Evolutionary conservation across 495 filamentous ascomycete species (phyloP), one percentile per base, ranked within the genome.

Genomic region (Trichoderma parareesei): DNA sequence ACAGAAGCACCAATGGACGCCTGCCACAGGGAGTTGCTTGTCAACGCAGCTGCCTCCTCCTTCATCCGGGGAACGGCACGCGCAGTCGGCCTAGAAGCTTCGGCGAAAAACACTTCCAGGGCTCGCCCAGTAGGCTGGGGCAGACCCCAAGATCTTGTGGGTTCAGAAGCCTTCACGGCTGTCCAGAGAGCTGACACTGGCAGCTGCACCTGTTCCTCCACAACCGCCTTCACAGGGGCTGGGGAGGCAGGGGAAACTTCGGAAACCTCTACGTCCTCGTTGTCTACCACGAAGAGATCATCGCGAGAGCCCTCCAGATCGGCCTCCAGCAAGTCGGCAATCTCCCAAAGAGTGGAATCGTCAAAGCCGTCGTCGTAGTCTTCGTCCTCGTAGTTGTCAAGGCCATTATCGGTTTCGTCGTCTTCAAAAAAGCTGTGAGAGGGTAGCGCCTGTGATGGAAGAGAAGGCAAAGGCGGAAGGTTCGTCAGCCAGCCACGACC

Each of bases 291-390:
- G 33, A 57, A 57, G 33, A 57, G 53, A 9, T 33, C 33, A 13
- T 57, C 53, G 8, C 53, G 53, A 14, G 53, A 57, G 20, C 14
- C 11, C 9, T 57, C 53, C 53, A 44, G 68, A 38, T 77, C 75
- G 16, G 78, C 70, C 64, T 80, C 76, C 7, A 84, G 73, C 5
- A 85, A 70, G 67, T 74, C 82, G 66, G 82, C 81, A 72, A 85
- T 85, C 68, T 84, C 81, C 81, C 81, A 84, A 38, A 85, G 74
- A 0, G 81, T 84, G 16, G 72, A 76, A 67, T 85, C 82, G 65
- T 85, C 82, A 55, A 85, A 84, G 27, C 73, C 77, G 46, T 82
- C 79, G 61, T 83, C 81, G 60, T 76, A 75, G 4, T 73, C 77
- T 7, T 78, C 74, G 40, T 68, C 70, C 27, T 76, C 76, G 38